phyloP scores from a whole-genome alignment of 2,329 filamentous ascomycete species.

The Sporothrix pallida region DNA sequence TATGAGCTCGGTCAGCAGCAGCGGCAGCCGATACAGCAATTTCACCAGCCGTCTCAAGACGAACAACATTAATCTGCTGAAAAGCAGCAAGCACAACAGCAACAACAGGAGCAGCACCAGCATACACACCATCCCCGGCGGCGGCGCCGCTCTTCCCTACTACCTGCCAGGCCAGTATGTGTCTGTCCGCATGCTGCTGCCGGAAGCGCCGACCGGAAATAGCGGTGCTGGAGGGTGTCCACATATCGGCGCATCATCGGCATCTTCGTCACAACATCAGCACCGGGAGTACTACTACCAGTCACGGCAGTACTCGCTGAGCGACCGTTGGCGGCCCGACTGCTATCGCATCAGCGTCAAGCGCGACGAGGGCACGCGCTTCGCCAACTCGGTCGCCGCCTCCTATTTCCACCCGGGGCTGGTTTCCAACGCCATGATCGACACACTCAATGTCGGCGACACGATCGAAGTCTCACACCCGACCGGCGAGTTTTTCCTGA shows the following conservation, averaged over 20 bases:
- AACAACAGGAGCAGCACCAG: conserved; percentile 39
- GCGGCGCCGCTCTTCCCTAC: conserved; percentile 61
- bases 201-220: conserved; percentile 39
- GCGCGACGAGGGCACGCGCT: conserved; percentile 63
- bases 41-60: conserved; percentile 31
- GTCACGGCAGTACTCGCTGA: conserved; percentile 74
- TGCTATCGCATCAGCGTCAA: conserved; percentile 73
- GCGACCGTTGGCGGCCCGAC: conserved; percentile 64
- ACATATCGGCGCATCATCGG: no score
- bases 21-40: conserved; percentile 28
- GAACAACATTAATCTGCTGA: conserved; percentile 26
- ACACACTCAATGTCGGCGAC: conserved; percentile 65
- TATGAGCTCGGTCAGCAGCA: conserved; percentile 24
- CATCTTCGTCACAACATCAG: conserved; percentile 38
- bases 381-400: conserved; percentile 50
- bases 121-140: neutral
- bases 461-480: conserved; percentile 70
- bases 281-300: conserved; percentile 61
- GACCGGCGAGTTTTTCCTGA: conserved; percentile 64
- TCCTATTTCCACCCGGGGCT: conserved; percentile 63
- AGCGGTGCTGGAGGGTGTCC: no score
- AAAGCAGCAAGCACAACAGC: conserved; percentile 38
- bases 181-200: conserved; percentile 64
- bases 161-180: conserved; percentile 77
- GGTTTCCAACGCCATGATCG: conserved; percentile 73